Evolutionary conservation across 2,329 filamentous ascomycete genomes (phyloP).

Genomic region (Fusarium acutatum): DNA sequence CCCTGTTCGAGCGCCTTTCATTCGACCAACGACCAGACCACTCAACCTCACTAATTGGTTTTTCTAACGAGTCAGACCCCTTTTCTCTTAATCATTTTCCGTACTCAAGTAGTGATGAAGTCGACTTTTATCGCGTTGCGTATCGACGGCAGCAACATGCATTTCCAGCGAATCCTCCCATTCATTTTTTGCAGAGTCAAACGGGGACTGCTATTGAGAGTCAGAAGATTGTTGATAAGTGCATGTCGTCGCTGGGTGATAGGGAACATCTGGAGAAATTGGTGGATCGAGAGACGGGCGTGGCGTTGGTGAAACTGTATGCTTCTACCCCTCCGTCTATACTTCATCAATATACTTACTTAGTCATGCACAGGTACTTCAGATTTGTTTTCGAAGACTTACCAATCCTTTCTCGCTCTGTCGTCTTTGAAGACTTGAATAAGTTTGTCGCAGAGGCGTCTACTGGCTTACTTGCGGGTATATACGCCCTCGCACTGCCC

Average conservation of each 20-base stretch:
- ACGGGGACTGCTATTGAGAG: background rate
- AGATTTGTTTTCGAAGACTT: background rate
- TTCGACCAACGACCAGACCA: background rate
- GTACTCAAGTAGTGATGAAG: background rate
- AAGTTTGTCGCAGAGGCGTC: background rate
- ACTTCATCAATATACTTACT: background rate
- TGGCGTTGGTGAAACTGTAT: background rate
- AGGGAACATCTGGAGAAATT: background rate
- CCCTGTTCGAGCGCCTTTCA: background rate
- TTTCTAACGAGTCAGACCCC: background rate
- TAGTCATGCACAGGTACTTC: background rate
- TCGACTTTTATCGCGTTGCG: background rate
- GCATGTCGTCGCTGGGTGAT: background rate
- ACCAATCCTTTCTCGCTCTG: background rate
- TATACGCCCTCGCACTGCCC: background rate
- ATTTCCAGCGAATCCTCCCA: background rate
- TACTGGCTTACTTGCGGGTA: background rate
- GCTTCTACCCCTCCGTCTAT: fast-evolving
- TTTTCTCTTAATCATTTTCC: background rate
- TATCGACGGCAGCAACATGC: background rate
- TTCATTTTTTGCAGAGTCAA: background rate
- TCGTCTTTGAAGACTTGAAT: background rate
- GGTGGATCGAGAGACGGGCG: background rate
- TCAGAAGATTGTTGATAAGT: background rate
- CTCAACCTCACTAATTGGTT: background rate